Evolutionary conservation across 768 basidiomycete genomes (phyloP).

Genomic region (Pulveroboletus frians): DNA sequence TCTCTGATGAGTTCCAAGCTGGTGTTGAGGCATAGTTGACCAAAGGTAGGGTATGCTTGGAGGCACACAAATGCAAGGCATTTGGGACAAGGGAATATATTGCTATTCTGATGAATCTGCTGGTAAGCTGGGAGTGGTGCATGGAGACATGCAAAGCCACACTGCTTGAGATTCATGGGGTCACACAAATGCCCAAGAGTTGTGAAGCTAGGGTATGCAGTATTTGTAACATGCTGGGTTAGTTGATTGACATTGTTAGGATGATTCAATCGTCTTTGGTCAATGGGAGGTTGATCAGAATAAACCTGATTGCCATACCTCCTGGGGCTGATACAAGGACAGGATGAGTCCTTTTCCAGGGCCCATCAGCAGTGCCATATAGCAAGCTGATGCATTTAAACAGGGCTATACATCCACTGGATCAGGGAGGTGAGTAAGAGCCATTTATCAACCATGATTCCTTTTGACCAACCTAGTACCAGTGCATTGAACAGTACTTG

Average conservation of each 20-base stretch:
- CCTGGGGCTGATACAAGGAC: constrained; percentile 27
- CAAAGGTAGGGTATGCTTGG: no score
- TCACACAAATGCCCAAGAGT: not conserved
- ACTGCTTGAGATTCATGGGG: constrained; percentile 23
- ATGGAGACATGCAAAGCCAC: constrained; percentile 25
- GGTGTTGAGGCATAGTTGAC: no score
- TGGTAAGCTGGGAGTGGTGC: constrained; percentile 13
- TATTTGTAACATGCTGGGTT: not conserved
- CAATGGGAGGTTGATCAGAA: constrained; percentile 24
- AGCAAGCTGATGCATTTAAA: not conserved
- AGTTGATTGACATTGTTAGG: constrained; percentile 9
- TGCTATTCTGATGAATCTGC: constrained; percentile 28
- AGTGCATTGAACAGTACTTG: constrained; percentile 24
- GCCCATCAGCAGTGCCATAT: not conserved
- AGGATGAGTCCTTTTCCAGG: constrained; percentile 16
- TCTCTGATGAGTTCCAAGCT: no score
- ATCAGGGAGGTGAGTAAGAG: constrained; percentile 24
- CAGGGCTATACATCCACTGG: constrained; percentile 24
- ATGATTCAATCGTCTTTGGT: constrained; percentile 18
- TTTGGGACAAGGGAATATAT: constrained; percentile 29
- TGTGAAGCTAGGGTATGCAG: constrained; percentile 22
- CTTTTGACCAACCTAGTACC: not conserved
- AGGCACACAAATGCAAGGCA: constrained; percentile 21
- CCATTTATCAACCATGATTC: not conserved
- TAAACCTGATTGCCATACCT: constrained; percentile 25